Evolutionary conservation across 768 basidiomycete genomes (phyloP), one percentile per base, ranked within the genome.

Genomic region (Sarcodon aspratus): DNA sequence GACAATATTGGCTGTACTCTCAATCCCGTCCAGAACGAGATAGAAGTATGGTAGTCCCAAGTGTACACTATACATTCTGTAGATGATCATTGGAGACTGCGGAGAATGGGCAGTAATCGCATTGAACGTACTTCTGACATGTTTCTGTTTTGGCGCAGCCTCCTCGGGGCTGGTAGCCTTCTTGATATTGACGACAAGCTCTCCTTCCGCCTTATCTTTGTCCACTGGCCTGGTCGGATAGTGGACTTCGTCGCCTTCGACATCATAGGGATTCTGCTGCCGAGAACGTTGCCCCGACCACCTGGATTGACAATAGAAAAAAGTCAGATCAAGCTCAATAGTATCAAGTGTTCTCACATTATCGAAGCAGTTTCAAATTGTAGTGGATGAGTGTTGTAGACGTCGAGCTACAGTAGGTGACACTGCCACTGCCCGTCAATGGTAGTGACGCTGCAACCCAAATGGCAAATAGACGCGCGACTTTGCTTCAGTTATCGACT

Each of bases 21-120:
- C 7, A 99, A 74, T 31, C 91, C 92, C 57, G 90, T 92, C 96
- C 96, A 99, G 63, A 98, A 97, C 6, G 94, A 94, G 57, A 90
- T 82, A 34, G 94, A 97, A 15, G 93, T 88, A 59, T 97, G 94
- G 60, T 98, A 98, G 65, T 99, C 96, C 94, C 94, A 97, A 7
- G 96, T 98, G 66, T 93, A 99, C 21, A 98, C 90, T 63, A 99
- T 97, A 59, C 88, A 91, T 71, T 97, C 95, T 98, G 64, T 9
- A 8, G 33, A 34, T 18, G 10, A 12, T 50, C 50, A 34, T 46
- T 21, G 49, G 27, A 44, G 37, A 49, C 9, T 1, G 34, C n/a
- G 11, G 13, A 11, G 21, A 8, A 36, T 4, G 1, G 31, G 46
- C 17, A 45, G 38, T 27, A 27, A 27, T 27, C 21, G 21, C 21